Conservation (phyloP, 805 yeast species). For the Saccharomyces kudriavzevii region DNA sequence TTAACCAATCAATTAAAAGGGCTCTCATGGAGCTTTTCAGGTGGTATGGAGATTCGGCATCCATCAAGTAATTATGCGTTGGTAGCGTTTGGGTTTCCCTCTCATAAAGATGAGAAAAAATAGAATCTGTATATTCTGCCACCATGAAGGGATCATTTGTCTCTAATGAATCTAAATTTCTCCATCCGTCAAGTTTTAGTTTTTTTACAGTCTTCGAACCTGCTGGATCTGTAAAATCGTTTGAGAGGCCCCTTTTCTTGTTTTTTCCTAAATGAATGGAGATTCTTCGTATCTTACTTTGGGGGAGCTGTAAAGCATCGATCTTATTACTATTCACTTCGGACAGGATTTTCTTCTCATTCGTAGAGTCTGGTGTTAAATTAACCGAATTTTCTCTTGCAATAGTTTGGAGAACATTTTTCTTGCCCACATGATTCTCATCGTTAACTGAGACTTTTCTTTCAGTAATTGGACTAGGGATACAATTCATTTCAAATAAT, state of each 20-base stretch:
- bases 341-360: background rate
- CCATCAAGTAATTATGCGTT: conserved; percentile 50
- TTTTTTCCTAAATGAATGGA: background rate
- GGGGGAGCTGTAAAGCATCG: background rate
- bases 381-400: background rate
- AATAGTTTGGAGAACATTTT: background rate
- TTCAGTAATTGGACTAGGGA: background rate
- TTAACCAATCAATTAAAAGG: conserved; percentile 84
- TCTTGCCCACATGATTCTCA: background rate
- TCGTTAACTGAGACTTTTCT: background rate
- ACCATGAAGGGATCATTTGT: conserved; percentile 75
- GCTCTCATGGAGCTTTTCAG: conserved; percentile 76
- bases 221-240: background rate
- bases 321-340: background rate
- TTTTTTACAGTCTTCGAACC: conserved; percentile 34
- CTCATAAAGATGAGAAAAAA: conserved; percentile 64
- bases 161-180: conserved; percentile 64
- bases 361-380: background rate
- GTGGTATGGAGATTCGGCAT: conserved; percentile 45
- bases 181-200: conserved; percentile 5
- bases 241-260: background rate
- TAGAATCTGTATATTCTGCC: conserved; percentile 79
- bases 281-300: background rate
- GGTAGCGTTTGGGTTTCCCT: conserved; percentile 64
- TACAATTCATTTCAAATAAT: background rate